These are phyloP conservation scores for Lactarius tabidus DNA, from an alignment of 768 basidiomycete species.

Conservation along the genomic window DNA sequence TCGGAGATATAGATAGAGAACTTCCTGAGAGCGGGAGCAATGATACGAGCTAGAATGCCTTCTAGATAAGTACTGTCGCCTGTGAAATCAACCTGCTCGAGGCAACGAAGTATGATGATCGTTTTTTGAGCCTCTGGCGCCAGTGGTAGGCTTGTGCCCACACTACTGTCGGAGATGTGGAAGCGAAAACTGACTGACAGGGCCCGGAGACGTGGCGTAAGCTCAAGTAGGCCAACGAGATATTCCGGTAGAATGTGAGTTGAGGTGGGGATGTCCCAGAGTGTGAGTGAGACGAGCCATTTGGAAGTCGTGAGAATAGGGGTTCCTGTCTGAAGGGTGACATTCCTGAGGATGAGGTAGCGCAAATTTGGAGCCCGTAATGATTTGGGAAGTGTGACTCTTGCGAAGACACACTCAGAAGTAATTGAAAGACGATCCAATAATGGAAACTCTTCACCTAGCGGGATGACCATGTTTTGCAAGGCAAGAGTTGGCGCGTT, in stretches of 20 bases:
- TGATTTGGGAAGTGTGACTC: background rate
- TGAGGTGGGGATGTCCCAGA: background rate
- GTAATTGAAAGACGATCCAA: background rate
- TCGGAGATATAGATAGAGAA: background rate
- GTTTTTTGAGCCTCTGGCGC: background rate
- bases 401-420: no score
- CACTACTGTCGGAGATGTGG: no score
- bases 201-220: background rate
- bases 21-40: background rate
- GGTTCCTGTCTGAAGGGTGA: background rate
- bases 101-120: background rate
- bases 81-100: background rate
- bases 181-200: background rate
- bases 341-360: background rate
- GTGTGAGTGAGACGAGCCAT: background rate
- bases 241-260: background rate
- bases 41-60: background rate
- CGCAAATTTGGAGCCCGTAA: constrained; percentile 4
- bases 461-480: background rate
- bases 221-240: background rate
- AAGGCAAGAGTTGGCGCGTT: background rate
- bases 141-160: background rate
- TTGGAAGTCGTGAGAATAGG: background rate
- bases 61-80: background rate
- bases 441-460: background rate